phyloP scores from a whole-genome alignment of 805 yeast genomes.

The Hanseniaspora hatyaiensis region DNA sequence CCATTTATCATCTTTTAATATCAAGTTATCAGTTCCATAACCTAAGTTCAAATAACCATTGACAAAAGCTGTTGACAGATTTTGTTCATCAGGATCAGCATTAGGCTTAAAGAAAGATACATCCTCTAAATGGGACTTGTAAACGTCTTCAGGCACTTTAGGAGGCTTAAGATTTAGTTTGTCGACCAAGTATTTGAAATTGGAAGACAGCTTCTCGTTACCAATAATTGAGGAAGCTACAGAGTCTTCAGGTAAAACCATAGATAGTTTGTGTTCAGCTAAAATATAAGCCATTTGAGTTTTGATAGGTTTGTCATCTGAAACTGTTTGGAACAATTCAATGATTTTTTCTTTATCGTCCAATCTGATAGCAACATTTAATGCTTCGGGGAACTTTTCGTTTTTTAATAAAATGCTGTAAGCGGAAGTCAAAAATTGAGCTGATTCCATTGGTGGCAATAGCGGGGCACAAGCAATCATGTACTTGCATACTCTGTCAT shows the following conservation, averaged over 20 bases:
- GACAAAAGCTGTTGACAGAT: slow-evolving; percentile 87
- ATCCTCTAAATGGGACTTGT: slow-evolving; percentile 78
- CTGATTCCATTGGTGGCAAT: slow-evolving; percentile 88
- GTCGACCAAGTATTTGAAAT: slow-evolving; percentile 65
- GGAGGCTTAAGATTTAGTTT: slow-evolving; percentile 84
- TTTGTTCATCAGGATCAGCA: slow-evolving; percentile 87
- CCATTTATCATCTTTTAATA: slow-evolving; percentile 74
- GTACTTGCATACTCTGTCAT: slow-evolving; percentile 80
- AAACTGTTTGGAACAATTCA: slow-evolving; percentile 69
- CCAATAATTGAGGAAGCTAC: slow-evolving; percentile 76
- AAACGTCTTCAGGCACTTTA: slow-evolving; percentile 87
- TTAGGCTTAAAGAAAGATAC: slow-evolving; percentile 42
- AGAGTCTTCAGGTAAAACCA: slow-evolving; percentile 41
- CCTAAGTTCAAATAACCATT: slow-evolving; percentile 87
- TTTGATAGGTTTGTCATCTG: slow-evolving; percentile 54
- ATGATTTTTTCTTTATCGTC: slow-evolving; percentile 69
- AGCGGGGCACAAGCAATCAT: slow-evolving; percentile 95
- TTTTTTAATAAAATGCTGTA: slow-evolving; percentile 70
- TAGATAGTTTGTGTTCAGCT: slow-evolving; percentile 57
- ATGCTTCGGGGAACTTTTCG: slow-evolving; percentile 75
- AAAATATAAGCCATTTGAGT: slow-evolving; percentile 85
- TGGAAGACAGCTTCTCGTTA: slow-evolving; percentile 65
- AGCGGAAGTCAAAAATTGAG: slow-evolving; percentile 76
- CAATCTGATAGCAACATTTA: slow-evolving; percentile 76
- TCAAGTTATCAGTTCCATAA: slow-evolving; percentile 70